A percentile compares a stretch with the other conserved stretches of the same genome.
These are phyloP conservation scores for Talaromyces stipitatus DNA, from an alignment of 495 filamentous ascomycete genomes.

Conservation along the genomic window DNA sequence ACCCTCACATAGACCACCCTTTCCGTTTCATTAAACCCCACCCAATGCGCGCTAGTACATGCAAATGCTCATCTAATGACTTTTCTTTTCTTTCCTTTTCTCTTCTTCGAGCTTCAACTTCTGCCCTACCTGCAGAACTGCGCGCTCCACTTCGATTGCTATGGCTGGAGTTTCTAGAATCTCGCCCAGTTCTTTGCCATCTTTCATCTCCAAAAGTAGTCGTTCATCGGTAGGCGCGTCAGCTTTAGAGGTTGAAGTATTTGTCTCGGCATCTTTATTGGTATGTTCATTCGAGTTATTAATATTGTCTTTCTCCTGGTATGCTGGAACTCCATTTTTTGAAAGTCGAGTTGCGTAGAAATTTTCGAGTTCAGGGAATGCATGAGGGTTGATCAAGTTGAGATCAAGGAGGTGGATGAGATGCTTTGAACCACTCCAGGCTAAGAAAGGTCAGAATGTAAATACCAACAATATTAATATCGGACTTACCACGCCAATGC, in stretches of 20 bases:
- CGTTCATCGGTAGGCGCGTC: constrained; percentile 45
- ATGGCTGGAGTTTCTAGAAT: constrained; percentile 74
- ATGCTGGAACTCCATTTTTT: constrained; percentile 6
- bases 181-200: constrained; percentile 57
- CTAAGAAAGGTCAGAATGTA: constrained; percentile 21
- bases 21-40: background rate
- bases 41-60: background rate
- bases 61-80: background rate
- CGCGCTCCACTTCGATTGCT: constrained; percentile 80
- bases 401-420: constrained; percentile 71
- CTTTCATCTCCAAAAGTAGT: constrained; percentile 48
- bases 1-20: background rate
- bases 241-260: constrained; percentile 9
- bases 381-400: constrained; percentile 53
- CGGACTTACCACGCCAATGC: constrained; percentile 53
- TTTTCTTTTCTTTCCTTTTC: background rate
- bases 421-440: constrained; percentile 77
- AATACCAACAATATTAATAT: background rate
- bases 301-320: background rate
- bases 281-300: no score
- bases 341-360: constrained; percentile 54
- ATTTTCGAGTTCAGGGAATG: constrained; percentile 59
- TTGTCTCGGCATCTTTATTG: background rate
- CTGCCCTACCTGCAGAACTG: constrained; percentile 77
- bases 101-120: constrained; percentile 33